Base-by-base conservation (phyloP, 805 yeast genomes). In the Metschnikowia arizonensis region DNA sequence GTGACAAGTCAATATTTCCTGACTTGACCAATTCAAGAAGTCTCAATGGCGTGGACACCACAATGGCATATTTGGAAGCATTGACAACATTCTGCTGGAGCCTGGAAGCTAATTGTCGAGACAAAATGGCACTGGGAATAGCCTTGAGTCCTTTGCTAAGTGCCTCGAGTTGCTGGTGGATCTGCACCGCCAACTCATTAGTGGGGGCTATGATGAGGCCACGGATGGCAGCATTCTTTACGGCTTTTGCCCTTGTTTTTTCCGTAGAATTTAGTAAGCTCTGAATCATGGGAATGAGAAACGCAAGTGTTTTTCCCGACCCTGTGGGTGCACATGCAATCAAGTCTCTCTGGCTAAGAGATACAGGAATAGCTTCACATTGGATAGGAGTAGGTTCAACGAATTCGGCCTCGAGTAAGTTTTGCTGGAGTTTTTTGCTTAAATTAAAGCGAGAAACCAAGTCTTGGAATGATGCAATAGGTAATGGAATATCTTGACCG, bases 271-370 rank as follows among this genome's bases (percentile, higher is more conserved):
- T 47, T 14, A 71, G 37, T 19, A 70, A 50, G 38, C 64, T 58
- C 54, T 87, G 93, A 17, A 93, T 65, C 55, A 91, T 56, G 3
- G 99, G 99, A 14, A 89, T 78, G 46, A 87, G 68, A 60, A 85
- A 93, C 25, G 97, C 95, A 40, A 93, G 71, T 0, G 99, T 93
- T 62, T 93, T 93, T 73, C 99, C 99, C 4, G 97, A 88, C 56
- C 99, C 99, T 1, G 99, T 93, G 38, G 98, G 98, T 0, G 98
- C 97, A 73, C 97, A 88, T 1, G 96, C 95, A 34, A 93, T 72
- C 28, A 93, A 62, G 60, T 91, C 97, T 48, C 95, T 77, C 24
- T 72, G 76, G 43, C 78, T 73, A 43, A 88, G 66, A 11, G 87
- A 66, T 8, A 81, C 70, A 2, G 99, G 97, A 33, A 93, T 82